These are phyloP conservation scores for Bruguiera parviflora DNA, from an alignment of 345 rosid species.

Conservation along the genomic window DNA sequence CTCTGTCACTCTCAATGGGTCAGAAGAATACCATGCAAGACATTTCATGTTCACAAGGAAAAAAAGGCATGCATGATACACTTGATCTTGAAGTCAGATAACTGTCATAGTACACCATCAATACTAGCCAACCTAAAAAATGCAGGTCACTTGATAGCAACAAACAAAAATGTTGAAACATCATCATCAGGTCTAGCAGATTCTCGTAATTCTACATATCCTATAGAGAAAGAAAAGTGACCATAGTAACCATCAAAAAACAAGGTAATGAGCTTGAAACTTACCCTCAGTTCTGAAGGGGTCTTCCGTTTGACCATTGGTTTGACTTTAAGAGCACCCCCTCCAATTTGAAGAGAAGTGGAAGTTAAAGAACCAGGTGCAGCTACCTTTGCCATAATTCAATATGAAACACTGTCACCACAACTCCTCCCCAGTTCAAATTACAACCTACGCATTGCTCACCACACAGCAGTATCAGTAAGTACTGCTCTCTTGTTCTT, in stretches of 20 bases:
- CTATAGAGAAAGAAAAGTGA: not conserved
- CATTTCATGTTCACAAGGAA: not conserved
- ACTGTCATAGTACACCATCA: too few relatives aligned
- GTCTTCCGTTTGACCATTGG: slow-evolving; percentile 64
- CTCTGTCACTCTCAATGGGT: not conserved
- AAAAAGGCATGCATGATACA: not conserved
- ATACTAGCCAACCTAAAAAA: too few relatives aligned
- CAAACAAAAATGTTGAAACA: not conserved
- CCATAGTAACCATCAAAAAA: not conserved
- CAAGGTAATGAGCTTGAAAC: slow-evolving; percentile 17
- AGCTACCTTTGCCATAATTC: slow-evolving; percentile 64
- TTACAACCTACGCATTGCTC: slow-evolving; percentile 9
- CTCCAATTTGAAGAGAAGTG: slow-evolving; percentile 43
- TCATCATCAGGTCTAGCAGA: not conserved
- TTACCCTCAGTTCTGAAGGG: slow-evolving; percentile 80
- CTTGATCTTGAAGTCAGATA: not conserved
- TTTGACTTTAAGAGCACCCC: slow-evolving; percentile 38
- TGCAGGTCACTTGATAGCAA: too few relatives aligned
- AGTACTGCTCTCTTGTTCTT: too few relatives aligned
- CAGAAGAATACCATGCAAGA: not conserved
- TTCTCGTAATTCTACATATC: not conserved
- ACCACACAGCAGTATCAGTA: not conserved
- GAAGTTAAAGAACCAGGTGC: slow-evolving; percentile 47
- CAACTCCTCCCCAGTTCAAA: slow-evolving; percentile 19
- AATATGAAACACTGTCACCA: not conserved